Conservation (phyloP, 805 yeast species). For the Candida saitoana region DNA sequence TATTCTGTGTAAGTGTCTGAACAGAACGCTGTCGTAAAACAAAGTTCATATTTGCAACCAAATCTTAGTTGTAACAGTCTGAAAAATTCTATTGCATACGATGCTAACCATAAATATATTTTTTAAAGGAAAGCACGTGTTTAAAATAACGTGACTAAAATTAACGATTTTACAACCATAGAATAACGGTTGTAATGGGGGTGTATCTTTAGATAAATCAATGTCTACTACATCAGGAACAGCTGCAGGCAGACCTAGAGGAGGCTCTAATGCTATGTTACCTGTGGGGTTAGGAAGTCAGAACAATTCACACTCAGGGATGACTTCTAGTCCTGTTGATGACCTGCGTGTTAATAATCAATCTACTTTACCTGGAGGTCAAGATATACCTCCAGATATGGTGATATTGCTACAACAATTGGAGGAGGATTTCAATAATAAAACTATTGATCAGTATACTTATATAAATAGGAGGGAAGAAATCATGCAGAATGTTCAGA, state of each 20-base stretch:
- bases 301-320: background rate
- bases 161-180: too few species aligned
- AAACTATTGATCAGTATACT: slow-evolving; percentile 44
- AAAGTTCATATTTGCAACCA: background rate
- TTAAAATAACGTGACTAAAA: too few species aligned
- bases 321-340: background rate
- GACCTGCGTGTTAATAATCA: slow-evolving; percentile 2
- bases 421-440: slow-evolving; percentile 40
- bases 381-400: slow-evolving; percentile 45
- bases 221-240: slow-evolving; percentile 2
- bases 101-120: background rate
- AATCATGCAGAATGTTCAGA: slow-evolving; percentile 35
- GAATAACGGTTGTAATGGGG: too few species aligned
- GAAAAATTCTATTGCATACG: background rate
- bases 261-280: slow-evolving; percentile 7
- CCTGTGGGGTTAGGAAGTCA: slow-evolving; percentile 8
- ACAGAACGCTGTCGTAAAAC: background rate
- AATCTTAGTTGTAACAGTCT: background rate
- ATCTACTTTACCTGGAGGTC: slow-evolving; percentile 9
- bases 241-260: slow-evolving; percentile 4
- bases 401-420: slow-evolving; percentile 36
- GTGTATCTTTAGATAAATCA: too few species aligned
- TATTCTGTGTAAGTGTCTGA: background rate
- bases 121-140: background rate
- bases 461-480: slow-evolving; percentile 44